Evolutionary conservation across 345 rosid species (phyloP).

Genomic region (Salix exigua): DNA sequence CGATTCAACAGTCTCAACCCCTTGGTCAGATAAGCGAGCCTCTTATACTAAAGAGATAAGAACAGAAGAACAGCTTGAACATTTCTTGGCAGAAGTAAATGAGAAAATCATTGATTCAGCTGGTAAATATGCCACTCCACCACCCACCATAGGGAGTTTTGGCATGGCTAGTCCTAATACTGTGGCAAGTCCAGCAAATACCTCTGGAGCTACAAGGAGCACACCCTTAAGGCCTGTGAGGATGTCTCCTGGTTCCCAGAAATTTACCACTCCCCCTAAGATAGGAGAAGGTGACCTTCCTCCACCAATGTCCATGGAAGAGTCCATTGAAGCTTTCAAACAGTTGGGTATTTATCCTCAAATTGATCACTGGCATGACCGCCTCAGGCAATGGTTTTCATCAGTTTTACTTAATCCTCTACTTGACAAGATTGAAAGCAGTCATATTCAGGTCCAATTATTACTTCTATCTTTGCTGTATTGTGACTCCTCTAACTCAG

Average conservation of each 20-base stretch:
- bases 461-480: not conserved
- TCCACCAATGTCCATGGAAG: slow-evolving; percentile 85
- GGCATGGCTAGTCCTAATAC: slow-evolving; percentile 65
- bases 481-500: not conserved
- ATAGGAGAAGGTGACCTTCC: slow-evolving; percentile 96
- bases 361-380: slow-evolving; percentile 86
- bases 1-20: slow-evolving; percentile 58
- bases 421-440: slow-evolving; percentile 70
- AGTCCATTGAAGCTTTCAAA: slow-evolving; percentile 72
- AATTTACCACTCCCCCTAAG: slow-evolving; percentile 89
- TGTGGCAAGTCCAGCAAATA: slow-evolving; percentile 61
- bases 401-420: slow-evolving; percentile 71
- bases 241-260: slow-evolving; percentile 97
- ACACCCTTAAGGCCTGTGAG: slow-evolving; percentile 88
- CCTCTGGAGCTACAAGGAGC: slow-evolving; percentile 79
- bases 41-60: slow-evolving; percentile 56
- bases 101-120: slow-evolving; percentile 72
- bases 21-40: slow-evolving; percentile 69
- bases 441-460: slow-evolving; percentile 70
- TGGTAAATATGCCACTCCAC: slow-evolving; percentile 68
- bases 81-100: slow-evolving; percentile 74
- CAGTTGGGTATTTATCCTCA: slow-evolving; percentile 83
- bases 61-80: slow-evolving; percentile 88
- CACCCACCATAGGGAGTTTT: slow-evolving; percentile 62
- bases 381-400: slow-evolving; percentile 94